Base-by-base conservation (phyloP, 148 eudicot genomes). In the Rhododendron vialii region DNA sequence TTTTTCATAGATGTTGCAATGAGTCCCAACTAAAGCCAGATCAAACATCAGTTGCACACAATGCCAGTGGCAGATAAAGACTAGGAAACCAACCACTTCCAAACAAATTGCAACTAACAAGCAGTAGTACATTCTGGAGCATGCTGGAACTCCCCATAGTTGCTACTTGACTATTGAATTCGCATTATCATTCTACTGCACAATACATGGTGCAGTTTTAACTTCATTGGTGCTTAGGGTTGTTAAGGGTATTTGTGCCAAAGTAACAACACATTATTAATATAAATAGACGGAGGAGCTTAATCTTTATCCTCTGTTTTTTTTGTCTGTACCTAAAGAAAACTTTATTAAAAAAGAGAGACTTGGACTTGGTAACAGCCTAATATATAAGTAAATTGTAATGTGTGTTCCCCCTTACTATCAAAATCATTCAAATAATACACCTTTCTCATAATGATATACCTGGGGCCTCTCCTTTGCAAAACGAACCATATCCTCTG, bases 401-500 rank as follows among this genome's bases (percentile, higher is more conserved):
- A n/a, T n/a, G 63, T 24, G 8, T 45, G 9, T 5, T 80, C n/a
- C 55, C 28, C 81, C 48, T 41, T 41, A 82, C 20, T 33, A 36
- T 69, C 26, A 67, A 78, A 57, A 1, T 33, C 28, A 26, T 35
- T 38, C 17, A 38, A 84, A 65, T 43, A 50, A 67, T 6, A 30
- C 15, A 55, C 17, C 13, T 35, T 30, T 78, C 65, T 81, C 45
- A 80, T 9, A 45, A 85, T 67, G n/a, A 57, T 88, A 84, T 91
- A 97, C 99, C 98, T 95, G 98, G 86, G 99, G 99, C 88, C 85
- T 94, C 78, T 95, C 95, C 91, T 76, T 95, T 11, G 99, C 99
- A 89, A 92, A 97, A 78, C 94, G 95, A 90, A 97, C 98, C 99
- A 97, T 97, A 86, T 97, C 99, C 91, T 97, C 99, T 36, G 99